These are phyloP conservation scores for Colletotrichum plurivorum DNA, from an alignment of 2,329 filamentous ascomycete genomes.

Conservation along the genomic window DNA sequence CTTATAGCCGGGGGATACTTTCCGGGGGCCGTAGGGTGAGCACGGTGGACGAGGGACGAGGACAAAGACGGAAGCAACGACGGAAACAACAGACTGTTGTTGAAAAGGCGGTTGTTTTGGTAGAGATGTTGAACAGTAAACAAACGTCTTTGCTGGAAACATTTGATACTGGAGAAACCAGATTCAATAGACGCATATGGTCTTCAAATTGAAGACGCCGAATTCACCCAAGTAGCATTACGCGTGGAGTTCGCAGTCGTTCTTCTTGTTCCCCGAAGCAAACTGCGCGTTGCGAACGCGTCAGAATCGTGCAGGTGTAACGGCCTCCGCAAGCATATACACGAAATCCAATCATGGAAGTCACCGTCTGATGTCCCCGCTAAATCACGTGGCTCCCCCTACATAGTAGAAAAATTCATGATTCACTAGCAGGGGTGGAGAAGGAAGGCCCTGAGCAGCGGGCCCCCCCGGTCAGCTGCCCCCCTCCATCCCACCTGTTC, in stretches of 20 bases:
- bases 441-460: constrained; percentile 20
- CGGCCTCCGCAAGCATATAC: constrained; percentile 10
- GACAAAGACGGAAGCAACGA: neutral
- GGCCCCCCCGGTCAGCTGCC: constrained; percentile 4
- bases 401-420: constrained; percentile 27
- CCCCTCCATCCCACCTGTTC: constrained; percentile 36
- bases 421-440: constrained; percentile 18
- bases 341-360: constrained; percentile 28
- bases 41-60: constrained; percentile 9
- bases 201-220: neutral
- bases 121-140: constrained; percentile 9
- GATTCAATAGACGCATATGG: neutral
- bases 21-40: neutral
- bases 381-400: constrained; percentile 37
- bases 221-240: neutral
- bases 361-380: constrained; percentile 29
- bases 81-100: neutral
- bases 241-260: neutral
- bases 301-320: constrained; percentile 36
- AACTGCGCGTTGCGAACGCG: constrained; percentile 38
- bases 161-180: neutral
- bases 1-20: neutral
- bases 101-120: constrained; percentile 11
- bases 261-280: constrained; percentile 8
- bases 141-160: neutral